Conservation (phyloP, 345 rosid species). For the Salix brachista region DNA sequence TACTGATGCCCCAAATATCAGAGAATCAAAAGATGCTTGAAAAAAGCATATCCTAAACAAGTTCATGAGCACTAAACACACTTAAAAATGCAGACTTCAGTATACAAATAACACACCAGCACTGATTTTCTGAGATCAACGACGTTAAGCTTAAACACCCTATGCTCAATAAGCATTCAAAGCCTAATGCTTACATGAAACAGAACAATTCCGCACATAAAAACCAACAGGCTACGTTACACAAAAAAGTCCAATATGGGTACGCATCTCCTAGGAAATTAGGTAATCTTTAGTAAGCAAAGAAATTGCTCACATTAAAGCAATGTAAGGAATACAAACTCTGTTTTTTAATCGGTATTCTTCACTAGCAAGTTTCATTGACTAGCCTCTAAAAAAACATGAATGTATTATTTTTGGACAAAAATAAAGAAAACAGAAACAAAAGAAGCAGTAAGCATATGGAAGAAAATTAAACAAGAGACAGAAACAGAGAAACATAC, state of each 20-base stretch:
- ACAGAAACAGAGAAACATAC: constrained; percentile 25
- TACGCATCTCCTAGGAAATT: background rate
- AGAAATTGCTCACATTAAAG: too few relatives aligned
- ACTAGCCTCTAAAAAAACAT: background rate
- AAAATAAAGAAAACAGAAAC: background rate
- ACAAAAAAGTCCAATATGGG: background rate
- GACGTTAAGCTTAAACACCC: background rate
- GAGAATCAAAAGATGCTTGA: background rate
- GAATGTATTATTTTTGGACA: background rate
- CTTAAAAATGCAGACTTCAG: background rate
- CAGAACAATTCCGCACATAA: background rate
- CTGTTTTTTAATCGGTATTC: background rate
- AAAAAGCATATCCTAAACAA: background rate
- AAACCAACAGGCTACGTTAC: background rate
- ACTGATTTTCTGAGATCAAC: background rate
- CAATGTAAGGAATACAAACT: background rate
- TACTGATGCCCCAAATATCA: background rate
- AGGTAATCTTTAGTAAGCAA: too few relatives aligned
- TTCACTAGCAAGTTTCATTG: background rate
- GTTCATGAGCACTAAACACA: background rate
- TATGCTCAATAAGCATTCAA: background rate
- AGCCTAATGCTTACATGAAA: background rate
- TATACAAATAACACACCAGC: background rate
- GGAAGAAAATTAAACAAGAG: background rate
- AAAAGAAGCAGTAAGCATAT: background rate